Base-by-base conservation (phyloP, 345 rosid genomes). In the Moringa oleifera region DNA sequence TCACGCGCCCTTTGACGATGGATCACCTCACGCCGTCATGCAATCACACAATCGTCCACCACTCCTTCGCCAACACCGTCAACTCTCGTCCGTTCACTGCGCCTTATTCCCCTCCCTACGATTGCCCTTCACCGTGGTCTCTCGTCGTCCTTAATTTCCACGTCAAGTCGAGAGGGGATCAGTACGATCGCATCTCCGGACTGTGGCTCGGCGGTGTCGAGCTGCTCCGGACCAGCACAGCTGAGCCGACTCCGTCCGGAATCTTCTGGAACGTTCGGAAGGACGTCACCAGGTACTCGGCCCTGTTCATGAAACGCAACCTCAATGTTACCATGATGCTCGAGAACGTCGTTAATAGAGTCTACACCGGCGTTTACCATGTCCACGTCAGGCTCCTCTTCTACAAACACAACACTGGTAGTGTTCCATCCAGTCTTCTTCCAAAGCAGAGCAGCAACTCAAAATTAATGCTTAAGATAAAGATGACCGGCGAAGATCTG, bases 191-290 rank as follows among this genome's bases (percentile, higher is more conserved):
- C 22, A 83, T 90, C 55, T 71, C 88, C 45, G 97, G 75, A 51
- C 55, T 93, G 23, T 90, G 97, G 98, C 89, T 93, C 33, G 91
- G 81, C 47, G 97, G 91, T 0, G 83, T 70, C 36, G 98, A 93
- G 91, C 77, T 93, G 2, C 82, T 93, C 60, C 86, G 97, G 2
- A 88, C 97, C 53, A 93, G 96, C 78, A 90, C 98, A 21, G 91
- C 97, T 45, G 86, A 90, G 73, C 97, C 98, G 12, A 70, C 68
- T 28, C 54, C 74, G 4, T 41, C 72, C 2, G 94, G 97, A 15
- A 72, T 90, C 61, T 90, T 83, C 85, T 90, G 97, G 96, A 77
- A 56, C 6, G 82, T 90, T 66, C 87, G 85, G 11, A 93, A 86
- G 62, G 98, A 93, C 70, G 73, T 93, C 45, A 73, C 91, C 21